Evolutionary conservation across 345 rosid genomes (phyloP).

Genomic region (Durio zibethinus): DNA sequence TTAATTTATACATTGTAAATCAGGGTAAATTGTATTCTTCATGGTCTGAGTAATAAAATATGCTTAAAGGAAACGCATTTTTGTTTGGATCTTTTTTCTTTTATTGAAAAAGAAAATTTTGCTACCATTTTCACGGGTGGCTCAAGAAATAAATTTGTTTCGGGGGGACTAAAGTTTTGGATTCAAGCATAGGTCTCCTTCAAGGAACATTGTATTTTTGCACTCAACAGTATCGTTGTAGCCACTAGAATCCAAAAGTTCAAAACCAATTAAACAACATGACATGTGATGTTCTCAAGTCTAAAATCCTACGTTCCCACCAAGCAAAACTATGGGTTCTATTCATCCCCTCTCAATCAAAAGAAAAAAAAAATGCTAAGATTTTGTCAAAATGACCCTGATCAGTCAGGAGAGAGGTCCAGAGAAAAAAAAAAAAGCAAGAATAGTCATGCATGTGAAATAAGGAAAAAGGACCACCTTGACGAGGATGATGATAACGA

Average conservation of each 20-base stretch:
- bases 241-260: slow-evolving; percentile 7
- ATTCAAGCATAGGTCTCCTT: neutral
- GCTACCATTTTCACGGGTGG: slow-evolving; percentile 3
- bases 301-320: slow-evolving; percentile 12
- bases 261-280: slow-evolving; percentile 10
- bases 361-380: no score
- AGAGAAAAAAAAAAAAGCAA: neutral
- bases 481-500: slow-evolving; percentile 3
- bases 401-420: neutral
- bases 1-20: neutral
- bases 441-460: neutral
- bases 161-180: neutral
- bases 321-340: slow-evolving; percentile 2
- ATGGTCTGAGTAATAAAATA: neutral
- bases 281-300: slow-evolving; percentile 6
- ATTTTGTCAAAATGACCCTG: neutral
- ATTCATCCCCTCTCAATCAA: neutral
- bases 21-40: neutral
- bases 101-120: neutral
- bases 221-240: neutral
- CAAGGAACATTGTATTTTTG: neutral
- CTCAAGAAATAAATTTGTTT: slow-evolving; percentile 1
- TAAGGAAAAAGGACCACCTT: neutral
- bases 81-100: neutral
- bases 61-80: neutral